phyloP scores from a whole-genome alignment of 352 stramenopile species.

The Phytopythium delawarense region DNA sequence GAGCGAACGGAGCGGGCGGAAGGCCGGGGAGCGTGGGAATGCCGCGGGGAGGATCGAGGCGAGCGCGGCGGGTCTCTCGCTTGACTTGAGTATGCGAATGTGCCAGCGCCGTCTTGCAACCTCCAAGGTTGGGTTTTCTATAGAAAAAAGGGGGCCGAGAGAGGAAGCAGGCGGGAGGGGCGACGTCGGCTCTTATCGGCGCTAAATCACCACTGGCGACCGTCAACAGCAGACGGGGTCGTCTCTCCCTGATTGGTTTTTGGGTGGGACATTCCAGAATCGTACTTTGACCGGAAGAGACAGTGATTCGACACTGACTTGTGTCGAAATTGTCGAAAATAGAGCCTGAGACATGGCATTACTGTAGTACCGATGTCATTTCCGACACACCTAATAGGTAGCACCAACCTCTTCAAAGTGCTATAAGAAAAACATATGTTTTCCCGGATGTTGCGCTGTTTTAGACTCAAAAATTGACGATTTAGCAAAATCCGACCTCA shows the following conservation, averaged over 20 bases:
- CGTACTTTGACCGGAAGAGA: neutral
- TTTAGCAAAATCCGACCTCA: too few species aligned
- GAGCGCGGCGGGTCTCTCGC: neutral
- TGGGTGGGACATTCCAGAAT: neutral
- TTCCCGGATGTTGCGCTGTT: too few species aligned
- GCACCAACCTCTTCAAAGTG: too few species aligned
- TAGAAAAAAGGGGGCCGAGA: neutral
- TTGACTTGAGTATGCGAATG: neutral
- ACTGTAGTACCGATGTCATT: too few species aligned
- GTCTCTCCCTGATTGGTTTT: neutral
- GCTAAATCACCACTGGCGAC: neutral
- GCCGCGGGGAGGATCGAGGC: neutral
- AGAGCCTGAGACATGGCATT: slow-evolving; percentile 22
- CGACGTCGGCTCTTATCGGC: neutral
- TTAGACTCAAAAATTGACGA: too few species aligned
- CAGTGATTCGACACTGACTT: neutral
- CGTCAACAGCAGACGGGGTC: neutral
- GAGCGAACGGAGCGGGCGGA: neutral
- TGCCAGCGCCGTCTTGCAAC: neutral
- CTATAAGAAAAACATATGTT: too few species aligned
- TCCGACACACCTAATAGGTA: too few species aligned
- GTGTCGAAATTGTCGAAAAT: neutral
- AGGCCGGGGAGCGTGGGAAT: neutral
- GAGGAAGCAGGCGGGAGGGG: neutral
- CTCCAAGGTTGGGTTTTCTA: neutral